Conservation (phyloP, 2,329 filamentous ascomycete species). For the Orbilia oligospora region DNA sequence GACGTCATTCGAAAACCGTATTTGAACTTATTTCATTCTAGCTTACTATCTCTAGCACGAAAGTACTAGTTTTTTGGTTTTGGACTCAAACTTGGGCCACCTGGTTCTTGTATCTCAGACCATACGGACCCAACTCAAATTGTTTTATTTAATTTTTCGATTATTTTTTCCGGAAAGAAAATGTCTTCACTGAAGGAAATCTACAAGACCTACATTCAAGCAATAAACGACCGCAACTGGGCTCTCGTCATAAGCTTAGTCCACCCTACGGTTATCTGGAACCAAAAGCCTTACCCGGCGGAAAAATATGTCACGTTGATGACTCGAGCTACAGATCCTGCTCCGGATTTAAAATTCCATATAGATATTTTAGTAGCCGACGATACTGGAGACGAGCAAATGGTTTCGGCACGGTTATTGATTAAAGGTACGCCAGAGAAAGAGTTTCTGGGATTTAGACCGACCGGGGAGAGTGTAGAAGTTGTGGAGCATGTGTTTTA, state of each 20-base stretch:
- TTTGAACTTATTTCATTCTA: not conserved
- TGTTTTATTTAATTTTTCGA: no score
- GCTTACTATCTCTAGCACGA: no score
- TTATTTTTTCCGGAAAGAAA: not conserved
- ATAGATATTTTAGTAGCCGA: slow-evolving; percentile 41
- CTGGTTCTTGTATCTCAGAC: no score
- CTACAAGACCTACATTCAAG: slow-evolving; percentile 51
- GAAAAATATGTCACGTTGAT: slow-evolving; percentile 48
- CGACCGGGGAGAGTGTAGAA: slow-evolving; percentile 39
- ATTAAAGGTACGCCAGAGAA: slow-evolving; percentile 42
- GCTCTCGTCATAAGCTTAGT: slow-evolving; percentile 30
- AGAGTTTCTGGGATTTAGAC: slow-evolving; percentile 43
- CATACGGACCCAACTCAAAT: no score
- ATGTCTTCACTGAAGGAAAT: slow-evolving; percentile 30
- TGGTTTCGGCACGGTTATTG: slow-evolving; percentile 33
- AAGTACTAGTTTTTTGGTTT: no score
- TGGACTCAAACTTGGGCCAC: no score
- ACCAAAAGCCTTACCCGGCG: slow-evolving; percentile 30
- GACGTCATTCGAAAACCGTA: slow-evolving; percentile 4
- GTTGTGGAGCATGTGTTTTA: slow-evolving; percentile 56
- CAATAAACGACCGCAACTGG: slow-evolving; percentile 54
- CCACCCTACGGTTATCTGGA: slow-evolving; percentile 47
- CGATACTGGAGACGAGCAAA: slow-evolving; percentile 6
- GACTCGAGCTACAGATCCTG: slow-evolving; percentile 42
- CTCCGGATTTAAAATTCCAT: slow-evolving; percentile 46